Conservation (phyloP, 805 yeast genomes). For the Cyberlindnera maritima region DNA sequence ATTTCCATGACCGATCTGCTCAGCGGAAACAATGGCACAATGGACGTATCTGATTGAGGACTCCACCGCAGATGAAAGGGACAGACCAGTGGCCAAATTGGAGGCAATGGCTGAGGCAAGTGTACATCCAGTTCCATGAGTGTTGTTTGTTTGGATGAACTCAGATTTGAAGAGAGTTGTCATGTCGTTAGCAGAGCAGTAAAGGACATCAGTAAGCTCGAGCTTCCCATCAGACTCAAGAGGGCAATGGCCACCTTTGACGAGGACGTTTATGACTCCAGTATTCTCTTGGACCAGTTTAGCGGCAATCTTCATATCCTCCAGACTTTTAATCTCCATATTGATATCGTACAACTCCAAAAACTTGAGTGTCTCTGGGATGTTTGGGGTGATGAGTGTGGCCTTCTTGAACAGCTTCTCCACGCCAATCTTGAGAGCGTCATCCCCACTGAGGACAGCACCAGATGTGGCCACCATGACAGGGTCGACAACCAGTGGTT, state of each 20-base stretch:
- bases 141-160: constrained; percentile 45
- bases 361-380: constrained; percentile 57
- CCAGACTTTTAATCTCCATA: constrained; percentile 32
- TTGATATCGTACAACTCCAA: constrained; percentile 31
- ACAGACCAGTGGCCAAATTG: constrained; percentile 56
- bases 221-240: constrained; percentile 32
- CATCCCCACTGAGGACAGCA: constrained; percentile 47
- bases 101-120: constrained; percentile 79
- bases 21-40: constrained; percentile 51
- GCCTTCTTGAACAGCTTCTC: constrained; percentile 48
- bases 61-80: constrained; percentile 48
- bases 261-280: constrained; percentile 51
- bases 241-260: constrained; percentile 82
- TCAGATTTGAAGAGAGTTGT: constrained; percentile 46
- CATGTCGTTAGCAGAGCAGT: constrained; percentile 36
- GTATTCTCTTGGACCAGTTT: constrained; percentile 35
- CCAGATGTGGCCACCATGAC: constrained; percentile 86
- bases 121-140: constrained; percentile 93
- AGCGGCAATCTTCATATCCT: constrained; percentile 40
- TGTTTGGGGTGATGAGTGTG: constrained; percentile 71
- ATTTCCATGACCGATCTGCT: constrained; percentile 48
- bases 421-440: constrained; percentile 44
- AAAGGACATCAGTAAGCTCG: constrained; percentile 53
- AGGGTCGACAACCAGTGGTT: constrained; percentile 68
- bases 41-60: constrained; percentile 65